Base-by-base conservation (phyloP, 768 basidiomycete genomes). In the Kwoniella mangroviensis region DNA sequence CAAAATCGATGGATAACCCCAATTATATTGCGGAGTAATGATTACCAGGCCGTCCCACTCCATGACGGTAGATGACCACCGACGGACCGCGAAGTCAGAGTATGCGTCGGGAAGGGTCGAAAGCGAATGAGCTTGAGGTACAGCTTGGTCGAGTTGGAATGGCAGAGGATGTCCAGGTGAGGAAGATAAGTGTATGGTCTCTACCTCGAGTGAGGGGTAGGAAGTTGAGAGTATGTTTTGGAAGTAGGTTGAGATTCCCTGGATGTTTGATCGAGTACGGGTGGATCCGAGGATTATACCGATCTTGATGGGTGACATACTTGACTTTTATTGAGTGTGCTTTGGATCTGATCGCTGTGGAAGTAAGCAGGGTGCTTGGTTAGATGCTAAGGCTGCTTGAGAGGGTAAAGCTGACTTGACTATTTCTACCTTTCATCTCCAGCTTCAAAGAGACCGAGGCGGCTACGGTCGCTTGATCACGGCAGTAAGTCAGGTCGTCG, bases 11-110 rank as follows among this genome's bases (percentile, higher is more conserved):
- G 85, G 84, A 75, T 81, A 81, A 3, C 81, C 78, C 75, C 84
- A 83, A 76, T 86, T 86, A 77, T 85, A 84, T 73, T 85, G 84
- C 21, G 85, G 84, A 2, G 83, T 76, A 69, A 86, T 60, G 67
- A 86, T 71, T 61, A 85, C 73, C 74, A 85, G 74, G 2, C 72
- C 85, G 65, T 79, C 73, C 79, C 73, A 81, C 4, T 68, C 70
- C 54, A 74, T 56, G 56, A 83, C 72, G 65, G 81, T 76, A 9
- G 58, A 68, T 17, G 81, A 82, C 82, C 84, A 85, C 17, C 77
- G 73, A 62, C 77, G 79, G 9, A 84, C 73, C 43, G 65, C 45
- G 2, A 79, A 70, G 58, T 82, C 73, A 40, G 79, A 58, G 73
- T 85, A 84, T 11, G 41, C 62, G 13, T 53, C 43, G n/a, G 73